Base-by-base conservation (phyloP, 2,329 filamentous ascomycete species). In the Cryphonectria carpinicola region DNA sequence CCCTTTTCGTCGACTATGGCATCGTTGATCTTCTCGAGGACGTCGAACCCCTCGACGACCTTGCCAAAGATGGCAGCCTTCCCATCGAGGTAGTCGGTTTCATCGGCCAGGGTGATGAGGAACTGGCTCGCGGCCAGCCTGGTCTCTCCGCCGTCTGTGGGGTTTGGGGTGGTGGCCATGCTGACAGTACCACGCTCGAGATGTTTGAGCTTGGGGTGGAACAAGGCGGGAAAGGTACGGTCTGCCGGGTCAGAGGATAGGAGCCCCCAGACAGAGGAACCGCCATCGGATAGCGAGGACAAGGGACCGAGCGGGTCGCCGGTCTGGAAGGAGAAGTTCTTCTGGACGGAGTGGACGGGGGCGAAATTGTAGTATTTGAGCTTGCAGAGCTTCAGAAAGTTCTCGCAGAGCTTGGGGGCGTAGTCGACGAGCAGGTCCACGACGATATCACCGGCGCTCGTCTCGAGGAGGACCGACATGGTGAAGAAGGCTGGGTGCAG, bases 321-420 rank as follows among this genome's bases (percentile, higher is more conserved):
- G 43, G 93, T 97, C 82, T 98, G 95, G 82, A 97, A 97, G 72
- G 95, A 97, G 82, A 98, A 98, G 82, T 94, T 90, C 80, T 95
- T 96, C 79, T 98, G 96, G 52, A 99, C 89, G 75, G 92, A 94
- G 83, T 98, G 93, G 68, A 98, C 84, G 37, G 95, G 96, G 7
- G 94, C 91, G 81, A 97, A 98, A 84, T 98, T 98, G 89, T 98
- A 99, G 84, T 98, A 99, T 84, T 98, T 99, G 82, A 94, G 86
- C 84, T 98, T 98, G 89, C 96, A 98, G 76, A 99, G 93, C 87
- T 99, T 98, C 70, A 99, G 85, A 81, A 99, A 98, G 87, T 98
- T 99, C 83, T 98, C 93, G 85, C 95, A 98, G 76, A 94, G 90
- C 81, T 91, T 95, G 1, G 95, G 96, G 56, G 94, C 93, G 79